Percentiles rank a stretch among this genome's conserved stretches.
Evolutionary conservation across 495 filamentous ascomycete genomes (phyloP).

Genomic region (Cladorrhinum samala): DNA sequence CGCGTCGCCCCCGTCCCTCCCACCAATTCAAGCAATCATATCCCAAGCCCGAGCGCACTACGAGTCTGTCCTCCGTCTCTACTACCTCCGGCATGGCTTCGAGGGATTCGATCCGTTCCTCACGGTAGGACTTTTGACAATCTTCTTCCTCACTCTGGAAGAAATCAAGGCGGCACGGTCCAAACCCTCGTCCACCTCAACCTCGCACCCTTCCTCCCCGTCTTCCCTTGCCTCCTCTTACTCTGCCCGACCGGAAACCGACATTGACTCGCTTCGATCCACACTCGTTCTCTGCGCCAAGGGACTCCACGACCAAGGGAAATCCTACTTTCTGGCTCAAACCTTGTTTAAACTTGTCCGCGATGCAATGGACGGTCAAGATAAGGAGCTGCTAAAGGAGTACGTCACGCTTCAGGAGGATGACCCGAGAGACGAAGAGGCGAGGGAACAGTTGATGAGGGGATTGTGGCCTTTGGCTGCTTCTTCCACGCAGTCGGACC

Average conservation of each 20-base stretch:
- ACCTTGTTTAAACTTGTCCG: constrained; percentile 8
- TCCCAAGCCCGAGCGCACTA: constrained; percentile 20
- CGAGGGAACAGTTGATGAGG: background rate
- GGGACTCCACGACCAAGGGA: constrained; percentile 30
- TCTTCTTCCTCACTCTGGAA: constrained; percentile 22
- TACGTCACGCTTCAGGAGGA: background rate
- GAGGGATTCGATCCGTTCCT: constrained; percentile 28
- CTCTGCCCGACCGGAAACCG: background rate
- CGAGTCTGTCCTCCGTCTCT: constrained; percentile 33
- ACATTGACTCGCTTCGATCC: constrained; percentile 21
- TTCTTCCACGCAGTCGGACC: background rate
- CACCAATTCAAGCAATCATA: constrained; percentile 3
- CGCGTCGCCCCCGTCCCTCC: background rate
- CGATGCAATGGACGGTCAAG: background rate
- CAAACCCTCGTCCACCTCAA: background rate
- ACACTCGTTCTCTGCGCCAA: constrained; percentile 32
- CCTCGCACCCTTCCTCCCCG: background rate
- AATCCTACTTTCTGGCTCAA: constrained; percentile 26
- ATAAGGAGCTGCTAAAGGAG: background rate
- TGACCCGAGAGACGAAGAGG: background rate
- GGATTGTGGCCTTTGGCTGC: background rate
- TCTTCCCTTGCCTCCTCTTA: no score
- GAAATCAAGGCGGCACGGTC: constrained; percentile 9
- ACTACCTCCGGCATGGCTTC: constrained; percentile 37
- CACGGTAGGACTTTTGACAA: constrained; percentile 24